Percentiles rank a stretch among this genome's conserved stretches.
phyloP scores from a whole-genome alignment of 805 yeast genomes.

The Suhomyces kilbournensis region DNA sequence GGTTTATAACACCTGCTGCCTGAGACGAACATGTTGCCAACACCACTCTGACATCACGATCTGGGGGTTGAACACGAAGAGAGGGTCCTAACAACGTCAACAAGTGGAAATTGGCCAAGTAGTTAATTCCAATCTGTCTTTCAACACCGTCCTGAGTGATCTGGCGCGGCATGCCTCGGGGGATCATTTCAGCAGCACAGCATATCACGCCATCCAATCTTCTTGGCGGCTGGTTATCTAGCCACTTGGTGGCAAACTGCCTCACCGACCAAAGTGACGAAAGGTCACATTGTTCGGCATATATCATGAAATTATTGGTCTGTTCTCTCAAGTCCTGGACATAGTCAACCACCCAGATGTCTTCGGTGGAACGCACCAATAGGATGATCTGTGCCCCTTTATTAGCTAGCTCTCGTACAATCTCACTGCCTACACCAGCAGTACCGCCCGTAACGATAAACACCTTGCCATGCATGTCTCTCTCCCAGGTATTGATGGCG shows the following conservation, averaged over 20 bases:
- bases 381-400: slow-evolving; percentile 86
- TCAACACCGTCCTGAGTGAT: slow-evolving; percentile 82
- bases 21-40: slow-evolving; percentile 78
- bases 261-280: slow-evolving; percentile 71
- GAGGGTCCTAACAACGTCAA: slow-evolving; percentile 80
- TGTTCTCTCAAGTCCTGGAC: slow-evolving; percentile 70
- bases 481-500: slow-evolving; percentile 80
- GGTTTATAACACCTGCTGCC: slow-evolving; percentile 64
- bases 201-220: slow-evolving; percentile 87
- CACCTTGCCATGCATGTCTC: slow-evolving; percentile 89
- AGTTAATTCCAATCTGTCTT: slow-evolving; percentile 78
- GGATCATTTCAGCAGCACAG: slow-evolving; percentile 80
- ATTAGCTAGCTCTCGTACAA: slow-evolving; percentile 68
- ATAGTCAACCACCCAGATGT: slow-evolving; percentile 72
- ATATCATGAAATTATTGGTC: slow-evolving; percentile 71
- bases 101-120: slow-evolving; percentile 76
- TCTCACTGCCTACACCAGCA: slow-evolving; percentile 79
- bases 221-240: slow-evolving; percentile 87
- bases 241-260: slow-evolving; percentile 90
- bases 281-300: slow-evolving; percentile 88
- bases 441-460: slow-evolving; percentile 90
- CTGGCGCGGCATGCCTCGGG: slow-evolving; percentile 63
- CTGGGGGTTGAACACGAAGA: slow-evolving; percentile 86
- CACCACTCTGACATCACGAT: slow-evolving; percentile 84
- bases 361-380: slow-evolving; percentile 63